Base-by-base conservation (phyloP, 164 flowering plant genomes). In the Cinnamomum chago region DNA sequence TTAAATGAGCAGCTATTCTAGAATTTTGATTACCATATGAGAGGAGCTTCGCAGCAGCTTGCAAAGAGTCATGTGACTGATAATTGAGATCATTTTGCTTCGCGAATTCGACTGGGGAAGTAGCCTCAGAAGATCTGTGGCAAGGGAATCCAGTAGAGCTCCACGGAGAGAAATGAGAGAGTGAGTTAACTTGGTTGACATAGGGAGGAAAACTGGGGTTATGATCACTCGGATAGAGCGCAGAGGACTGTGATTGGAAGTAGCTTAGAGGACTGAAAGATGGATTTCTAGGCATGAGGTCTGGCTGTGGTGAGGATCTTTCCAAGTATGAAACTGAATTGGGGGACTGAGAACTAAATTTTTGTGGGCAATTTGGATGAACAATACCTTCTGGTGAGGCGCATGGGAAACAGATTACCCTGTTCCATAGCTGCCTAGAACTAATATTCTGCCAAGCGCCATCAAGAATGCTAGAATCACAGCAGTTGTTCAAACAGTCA, bases 201-300 rank as follows among this genome's bases (percentile, higher is more conserved):
- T 79, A 71, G 72, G 80, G 88, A 9, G 86, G 79, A 70, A 83
- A 76, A 0, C 89, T 82, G 86, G 84, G 76, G 79, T 2, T 3
- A 55, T 20, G 18, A 55, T 55, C 60, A 55, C 20, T 18, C 6
- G 13, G 15, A 17, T 11, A 14, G 20, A 55, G 20, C 6, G 60
- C n/a, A 0, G 60, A 17, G 60, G 17, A 14, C n/a, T 58, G 87
- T 13, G 89, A 81, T 27, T 83, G 85, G 50, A 84, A 84, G 20
- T 78, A 79, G 71, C 81, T 76, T 27, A 81, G 65, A 33, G 86
- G 78, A 12, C 83, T 67, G 65, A 72, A 73, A 28, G 86, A 73
- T 20, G 78, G n/a, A 67, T 74, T 79, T 27, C 51, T 62, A 60
- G 82, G 76, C 62, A 62, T 62, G 7, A 67, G 22, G 65, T 69